phyloP scores from a whole-genome alignment of 1,139 yeast species.

The Debaryomyces sp. region DNA sequence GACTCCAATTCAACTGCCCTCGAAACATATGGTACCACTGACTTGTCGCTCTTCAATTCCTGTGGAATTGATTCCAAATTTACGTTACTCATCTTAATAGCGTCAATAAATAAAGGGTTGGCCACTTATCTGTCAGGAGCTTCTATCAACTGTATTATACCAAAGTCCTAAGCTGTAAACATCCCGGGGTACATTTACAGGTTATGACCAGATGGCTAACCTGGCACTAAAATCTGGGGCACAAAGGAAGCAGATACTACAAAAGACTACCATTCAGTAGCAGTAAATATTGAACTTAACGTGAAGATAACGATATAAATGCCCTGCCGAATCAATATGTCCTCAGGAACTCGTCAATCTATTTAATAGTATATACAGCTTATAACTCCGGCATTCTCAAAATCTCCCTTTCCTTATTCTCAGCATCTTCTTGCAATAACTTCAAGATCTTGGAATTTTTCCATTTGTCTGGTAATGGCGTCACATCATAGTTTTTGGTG shows the following conservation, averaged over 20 bases:
- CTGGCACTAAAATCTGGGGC: conserved; percentile 1
- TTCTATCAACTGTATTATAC: background rate
- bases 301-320: background rate
- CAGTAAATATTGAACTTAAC: background rate
- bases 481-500: conserved; percentile 73
- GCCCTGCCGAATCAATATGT: background rate
- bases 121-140: background rate
- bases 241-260: background rate
- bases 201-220: background rate
- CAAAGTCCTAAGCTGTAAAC: background rate
- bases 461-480: conserved; percentile 90
- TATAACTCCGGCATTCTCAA: conserved; percentile 79
- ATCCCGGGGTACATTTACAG: background rate
- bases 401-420: conserved; percentile 70
- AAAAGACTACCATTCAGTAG: background rate
- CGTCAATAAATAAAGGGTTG: background rate
- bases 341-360: background rate
- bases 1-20: conserved; percentile 54
- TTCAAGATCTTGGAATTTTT: conserved; percentile 63
- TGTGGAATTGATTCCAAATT: conserved; percentile 28
- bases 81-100: background rate
- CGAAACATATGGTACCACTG: conserved; percentile 45
- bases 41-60: conserved; percentile 34
- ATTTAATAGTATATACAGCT: conserved; percentile 1
- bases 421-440: conserved; percentile 71